These are phyloP conservation scores for Apiotrichum sp. DNA, from an alignment of 1,284 basidiomycete genomes.

Conservation along the genomic window DNA sequence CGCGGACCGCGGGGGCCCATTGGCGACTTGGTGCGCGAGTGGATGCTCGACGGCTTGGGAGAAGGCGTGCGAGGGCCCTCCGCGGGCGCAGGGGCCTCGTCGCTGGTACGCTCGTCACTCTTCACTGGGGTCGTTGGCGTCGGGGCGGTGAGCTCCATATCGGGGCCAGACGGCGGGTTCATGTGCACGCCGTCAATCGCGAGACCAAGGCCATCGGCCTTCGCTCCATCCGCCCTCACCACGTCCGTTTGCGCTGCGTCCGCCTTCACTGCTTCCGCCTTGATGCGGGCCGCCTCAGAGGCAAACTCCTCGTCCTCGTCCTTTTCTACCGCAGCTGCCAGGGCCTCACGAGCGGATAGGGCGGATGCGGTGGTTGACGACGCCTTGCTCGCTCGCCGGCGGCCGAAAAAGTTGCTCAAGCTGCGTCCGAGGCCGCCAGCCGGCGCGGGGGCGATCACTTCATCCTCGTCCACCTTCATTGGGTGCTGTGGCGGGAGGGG, in stretches of 20 bases:
- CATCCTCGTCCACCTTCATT: neutral
- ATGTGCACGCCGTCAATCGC: neutral
- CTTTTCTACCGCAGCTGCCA: neutral
- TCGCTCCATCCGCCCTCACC: no score
- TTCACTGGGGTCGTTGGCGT: neutral
- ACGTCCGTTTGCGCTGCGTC: no score
- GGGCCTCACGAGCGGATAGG: neutral
- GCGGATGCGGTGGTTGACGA: neutral
- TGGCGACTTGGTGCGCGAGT: neutral
- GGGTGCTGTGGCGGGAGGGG: neutral
- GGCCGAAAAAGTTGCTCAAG: conserved; percentile 16
- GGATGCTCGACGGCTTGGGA: neutral
- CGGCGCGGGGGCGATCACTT: neutral
- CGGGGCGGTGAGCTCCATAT: neutral
- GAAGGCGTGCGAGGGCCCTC: neutral
- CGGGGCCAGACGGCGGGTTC: neutral
- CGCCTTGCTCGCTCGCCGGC: neutral
- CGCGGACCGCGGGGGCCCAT: neutral
- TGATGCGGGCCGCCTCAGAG: no score
- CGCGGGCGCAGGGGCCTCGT: neutral
- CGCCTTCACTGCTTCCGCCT: no score
- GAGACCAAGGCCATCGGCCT: neutral
- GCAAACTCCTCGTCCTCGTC: neutral
- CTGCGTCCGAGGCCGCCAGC: conserved; percentile 12
- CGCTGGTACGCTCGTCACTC: neutral